Conservation (phyloP, 129 eudicot species). For the Cynara cardunculus region DNA sequence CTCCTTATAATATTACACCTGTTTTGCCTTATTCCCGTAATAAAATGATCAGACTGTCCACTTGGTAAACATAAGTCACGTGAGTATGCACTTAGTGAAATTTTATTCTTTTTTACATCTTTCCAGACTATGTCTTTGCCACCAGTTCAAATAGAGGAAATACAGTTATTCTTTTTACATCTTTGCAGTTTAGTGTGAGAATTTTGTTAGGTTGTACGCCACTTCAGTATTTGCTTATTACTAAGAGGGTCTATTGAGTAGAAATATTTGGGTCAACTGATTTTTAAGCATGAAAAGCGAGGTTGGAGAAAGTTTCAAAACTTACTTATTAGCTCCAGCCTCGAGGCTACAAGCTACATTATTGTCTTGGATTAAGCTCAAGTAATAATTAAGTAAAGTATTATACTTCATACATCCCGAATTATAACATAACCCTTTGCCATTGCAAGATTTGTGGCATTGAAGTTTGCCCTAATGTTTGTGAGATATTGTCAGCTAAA, state of each 20-base stretch:
- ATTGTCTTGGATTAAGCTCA: too few species aligned
- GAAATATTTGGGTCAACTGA: background rate
- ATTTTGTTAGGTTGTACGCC: background rate
- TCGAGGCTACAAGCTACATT: too few species aligned
- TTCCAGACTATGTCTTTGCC: slow-evolving; percentile 65
- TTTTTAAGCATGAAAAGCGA: slow-evolving; percentile 2
- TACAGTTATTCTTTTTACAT: slow-evolving; percentile 21
- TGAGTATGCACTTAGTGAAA: background rate
- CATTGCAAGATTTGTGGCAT: too few species aligned
- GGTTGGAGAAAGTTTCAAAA: background rate
- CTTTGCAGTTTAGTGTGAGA: background rate
- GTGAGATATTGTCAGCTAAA: too few species aligned
- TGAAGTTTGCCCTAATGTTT: too few species aligned
- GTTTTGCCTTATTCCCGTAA: too few species aligned
- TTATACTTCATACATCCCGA: too few species aligned
- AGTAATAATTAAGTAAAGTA: too few species aligned
- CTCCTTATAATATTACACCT: too few species aligned
- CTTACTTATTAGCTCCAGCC: background rate
- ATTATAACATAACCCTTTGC: too few species aligned
- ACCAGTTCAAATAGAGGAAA: slow-evolving; percentile 40
- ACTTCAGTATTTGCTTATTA: background rate
- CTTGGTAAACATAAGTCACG: background rate
- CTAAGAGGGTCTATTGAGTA: background rate
- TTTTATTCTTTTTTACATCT: slow-evolving; percentile 1
- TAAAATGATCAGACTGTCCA: background rate